Evolutionary conservation across 768 basidiomycete genomes (phyloP), one percentile per base, ranked within the genome.

Genomic region (Punctularia strigosozonata): DNA sequence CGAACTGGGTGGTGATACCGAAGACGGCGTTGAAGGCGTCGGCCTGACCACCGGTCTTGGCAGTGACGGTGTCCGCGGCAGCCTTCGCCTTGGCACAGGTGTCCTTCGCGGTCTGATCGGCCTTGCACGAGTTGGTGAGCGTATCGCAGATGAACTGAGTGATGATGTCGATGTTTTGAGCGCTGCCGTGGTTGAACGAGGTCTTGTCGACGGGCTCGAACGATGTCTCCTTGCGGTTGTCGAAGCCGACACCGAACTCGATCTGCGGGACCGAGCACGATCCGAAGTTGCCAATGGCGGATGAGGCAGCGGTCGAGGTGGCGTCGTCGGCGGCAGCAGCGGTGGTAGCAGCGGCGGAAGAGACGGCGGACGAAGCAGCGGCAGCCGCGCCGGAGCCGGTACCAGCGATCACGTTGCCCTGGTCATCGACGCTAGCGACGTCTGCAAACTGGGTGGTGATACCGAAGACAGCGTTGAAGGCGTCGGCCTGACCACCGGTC

Each of bases 111-210:
- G 65, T 62, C 26, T 60, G 58, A 42, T 74, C 64, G 13, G 71
- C 71, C 14, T 52, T 58, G 49, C 75, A 77, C 1, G 58, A 48
- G 60, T 69, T 73, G 23, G 54, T 58, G 39, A 76, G 52, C 3
- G 54, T 56, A 50, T 72, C 66, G 46, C 75, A 77, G 18, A 76
- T 70, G 50, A 66, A 49, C 57, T 65, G 62, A 14, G 71, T 65
- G 55, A 77, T 75, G 48, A 75, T 71, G 36, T 55, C 59, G 44
- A 71, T 68, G 47, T 65, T 64, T 43, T 71, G 62, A 18, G 70
- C 71, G 15, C 71, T 71, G 23, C 67, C 66, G 41, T 73, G 71
- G 52, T 58, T 62, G 57, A 55, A 73, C 0, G 67, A 69, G 10
- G 8, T 19, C 20, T 8, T 19, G 43, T 41, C 28, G 28, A 34